phyloP scores from a whole-genome alignment of 805 yeast genomes.

The Ascoidea asiatica region DNA sequence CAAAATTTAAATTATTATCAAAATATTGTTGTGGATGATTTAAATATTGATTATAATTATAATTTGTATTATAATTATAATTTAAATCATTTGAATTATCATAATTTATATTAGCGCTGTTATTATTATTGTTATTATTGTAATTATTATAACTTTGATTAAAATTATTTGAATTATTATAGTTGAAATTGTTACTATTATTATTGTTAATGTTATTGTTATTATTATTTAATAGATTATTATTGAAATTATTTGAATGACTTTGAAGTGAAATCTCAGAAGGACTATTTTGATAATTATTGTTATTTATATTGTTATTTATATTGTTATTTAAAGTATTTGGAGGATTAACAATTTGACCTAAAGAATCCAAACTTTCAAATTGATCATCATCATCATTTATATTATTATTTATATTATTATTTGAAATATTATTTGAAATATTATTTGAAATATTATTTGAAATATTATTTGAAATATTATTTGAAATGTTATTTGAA shows the following conservation, averaged over 20 bases:
- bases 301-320: background rate
- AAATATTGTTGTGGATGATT: too few relatives aligned
- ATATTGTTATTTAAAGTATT: background rate
- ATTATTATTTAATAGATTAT: background rate
- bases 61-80: background rate
- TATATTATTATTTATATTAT: too few relatives aligned
- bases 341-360: slow-evolving; percentile 4
- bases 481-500: too few relatives aligned
- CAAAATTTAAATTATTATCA: background rate
- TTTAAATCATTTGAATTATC: background rate
- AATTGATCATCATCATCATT: slow-evolving; percentile 4
- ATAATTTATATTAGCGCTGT: background rate
- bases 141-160: too few relatives aligned
- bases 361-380: slow-evolving; percentile 5
- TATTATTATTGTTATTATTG: background rate
- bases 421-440: background rate
- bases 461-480: background rate
- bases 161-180: too few relatives aligned
- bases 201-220: background rate
- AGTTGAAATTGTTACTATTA: background rate
- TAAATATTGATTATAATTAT: too few relatives aligned
- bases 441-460: background rate
- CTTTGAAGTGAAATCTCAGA: too few relatives aligned
- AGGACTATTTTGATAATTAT: too few relatives aligned
- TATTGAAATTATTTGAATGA: background rate